Conservation (phyloP, 78 protist species). For the Dictyostelium discoideum region DNA sequence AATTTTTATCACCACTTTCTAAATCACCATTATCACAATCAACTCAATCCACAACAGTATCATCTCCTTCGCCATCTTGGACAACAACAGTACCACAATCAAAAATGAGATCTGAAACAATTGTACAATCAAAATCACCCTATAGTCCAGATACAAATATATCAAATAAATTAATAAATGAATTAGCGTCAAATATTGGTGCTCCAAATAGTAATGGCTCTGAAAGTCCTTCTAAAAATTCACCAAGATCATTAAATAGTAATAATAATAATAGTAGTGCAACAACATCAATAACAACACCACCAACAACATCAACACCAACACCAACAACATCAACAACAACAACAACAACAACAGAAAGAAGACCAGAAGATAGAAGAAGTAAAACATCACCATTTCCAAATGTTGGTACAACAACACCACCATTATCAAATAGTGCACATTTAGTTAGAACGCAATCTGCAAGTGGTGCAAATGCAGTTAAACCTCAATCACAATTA, state of each 20-base stretch:
- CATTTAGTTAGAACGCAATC: slow-evolving; percentile 43
- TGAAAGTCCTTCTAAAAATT: background rate
- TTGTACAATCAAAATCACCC: slow-evolving; percentile 14
- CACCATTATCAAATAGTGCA: slow-evolving; percentile 9
- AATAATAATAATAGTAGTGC: background rate
- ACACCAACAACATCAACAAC: background rate
- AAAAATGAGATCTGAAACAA: slow-evolving; percentile 1
- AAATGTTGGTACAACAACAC: background rate
- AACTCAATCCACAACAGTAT: background rate
- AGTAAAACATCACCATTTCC: slow-evolving; percentile 58
- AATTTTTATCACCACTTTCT: background rate
- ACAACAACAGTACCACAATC: background rate
- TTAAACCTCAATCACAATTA: background rate
- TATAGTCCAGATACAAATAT: background rate
- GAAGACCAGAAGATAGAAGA: slow-evolving; percentile 14
- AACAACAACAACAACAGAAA: background rate
- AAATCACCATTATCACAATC: background rate
- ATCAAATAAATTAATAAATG: slow-evolving; percentile 6
- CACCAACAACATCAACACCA: too few species aligned
- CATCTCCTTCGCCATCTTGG: background rate
- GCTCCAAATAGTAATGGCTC: background rate
- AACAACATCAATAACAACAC: background rate
- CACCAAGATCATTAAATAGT: background rate
- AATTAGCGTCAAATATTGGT: background rate
- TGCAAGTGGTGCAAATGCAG: slow-evolving; percentile 29